These are phyloP conservation scores for Drechslerella coelobrocha DNA, from an alignment of 2,329 filamentous ascomycete genomes.

Conservation along the genomic window DNA sequence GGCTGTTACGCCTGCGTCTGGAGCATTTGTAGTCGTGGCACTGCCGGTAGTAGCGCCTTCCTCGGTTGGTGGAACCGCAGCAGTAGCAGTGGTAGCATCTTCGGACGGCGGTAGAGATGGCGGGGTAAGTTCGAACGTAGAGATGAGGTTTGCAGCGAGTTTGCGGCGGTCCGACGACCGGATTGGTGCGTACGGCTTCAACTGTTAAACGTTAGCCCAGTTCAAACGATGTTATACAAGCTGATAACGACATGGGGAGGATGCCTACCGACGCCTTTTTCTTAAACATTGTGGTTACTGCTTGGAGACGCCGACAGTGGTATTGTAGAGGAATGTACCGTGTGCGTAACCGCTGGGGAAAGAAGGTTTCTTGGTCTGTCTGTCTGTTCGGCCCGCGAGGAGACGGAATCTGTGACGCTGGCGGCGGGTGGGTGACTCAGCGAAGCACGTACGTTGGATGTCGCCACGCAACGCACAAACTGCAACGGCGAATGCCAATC, in stretches of 20 bases:
- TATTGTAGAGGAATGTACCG: not conserved
- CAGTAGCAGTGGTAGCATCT: constrained; percentile 58
- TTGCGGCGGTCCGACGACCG: constrained; percentile 72
- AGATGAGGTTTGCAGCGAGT: constrained; percentile 71
- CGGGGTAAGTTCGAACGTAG: constrained; percentile 62
- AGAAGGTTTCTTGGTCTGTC: not conserved
- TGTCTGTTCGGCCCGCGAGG: not conserved
- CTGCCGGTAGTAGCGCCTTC: constrained; percentile 48
- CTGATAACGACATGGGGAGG: not conserved
- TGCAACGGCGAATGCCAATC: not conserved
- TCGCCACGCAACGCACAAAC: not conserved
- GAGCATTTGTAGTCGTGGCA: not conserved
- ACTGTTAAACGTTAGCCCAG: constrained; percentile 57
- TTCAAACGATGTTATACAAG: no score
- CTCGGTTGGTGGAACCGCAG: constrained; percentile 52
- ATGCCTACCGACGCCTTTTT: constrained; percentile 38
- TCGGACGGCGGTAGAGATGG: not conserved
- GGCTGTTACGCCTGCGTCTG: constrained; percentile 24
- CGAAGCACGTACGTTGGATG: not conserved
- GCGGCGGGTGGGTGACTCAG: not conserved
- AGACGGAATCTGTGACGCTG: not conserved
- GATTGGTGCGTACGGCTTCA: constrained; percentile 71
- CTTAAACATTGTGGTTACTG: constrained; percentile 28
- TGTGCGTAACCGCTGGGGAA: not conserved
- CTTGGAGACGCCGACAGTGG: not conserved